Evolutionary conservation across 176 grass and related monocot species (phyloP), one percentile per base, ranked within the genome.

Genomic region (Metroxylon sagu): DNA sequence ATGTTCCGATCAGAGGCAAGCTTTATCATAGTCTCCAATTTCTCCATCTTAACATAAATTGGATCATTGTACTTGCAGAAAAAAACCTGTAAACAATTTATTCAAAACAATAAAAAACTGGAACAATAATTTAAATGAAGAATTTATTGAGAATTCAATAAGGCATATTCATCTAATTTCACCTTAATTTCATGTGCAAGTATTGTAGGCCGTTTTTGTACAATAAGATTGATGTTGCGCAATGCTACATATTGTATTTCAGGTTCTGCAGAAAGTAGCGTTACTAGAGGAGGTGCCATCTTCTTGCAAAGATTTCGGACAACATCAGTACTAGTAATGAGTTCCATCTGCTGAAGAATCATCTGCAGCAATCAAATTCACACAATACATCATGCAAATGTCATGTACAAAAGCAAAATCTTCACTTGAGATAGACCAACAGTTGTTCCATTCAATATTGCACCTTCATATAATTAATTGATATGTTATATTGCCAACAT

Each of bases 161-260:
- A 75, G 10, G 62, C 49, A 63, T 78, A 64, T 18, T 50, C 55
- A 86, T 19, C 49, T n/a, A 25, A 8, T 60, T 26, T 77, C 56
- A 97, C 93, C 93, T 98, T 98, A 73, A 98, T 98, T 68, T 98
- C 93, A 71, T 98, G 93, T 53, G 93, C 88, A 68, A 98, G 93
- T 72, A 98, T 98, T 64, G 93, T 98, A 69, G 93, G 84, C 29
- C 93, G 81, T 81, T 98, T 98, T 72, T 98, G 93, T 65, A 98
- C 88, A 67, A 98, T 89, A 63, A 98, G 82, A 77, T 98, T 98
- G 76, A 98, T 98, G 67, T 98, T 98, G 58, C 93, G 85, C 76
- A 98, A 72, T 14, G 88, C 93, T 29, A 98, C 88, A 79, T 98
- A 98, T 52, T 98, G 93, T 43, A 98, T 92, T 74, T 98, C 93